These are phyloP conservation scores for Xerophyta viscosa DNA, from an alignment of 106 monocot species.

Conservation along the genomic window DNA sequence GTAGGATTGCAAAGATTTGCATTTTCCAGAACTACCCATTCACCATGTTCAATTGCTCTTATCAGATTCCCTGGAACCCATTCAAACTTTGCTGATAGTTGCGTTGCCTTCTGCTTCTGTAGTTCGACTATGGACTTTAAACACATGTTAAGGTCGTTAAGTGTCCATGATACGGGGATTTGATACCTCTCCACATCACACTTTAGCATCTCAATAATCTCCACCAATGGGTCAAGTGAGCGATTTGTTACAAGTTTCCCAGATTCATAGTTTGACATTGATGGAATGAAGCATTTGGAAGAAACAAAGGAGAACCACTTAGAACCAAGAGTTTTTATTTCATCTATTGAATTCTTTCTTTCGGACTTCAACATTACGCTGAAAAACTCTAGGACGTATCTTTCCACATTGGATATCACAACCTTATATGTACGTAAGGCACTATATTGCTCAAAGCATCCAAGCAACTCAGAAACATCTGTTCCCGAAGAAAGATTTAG, in stretches of 20 bases:
- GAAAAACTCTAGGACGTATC: constrained; percentile 73
- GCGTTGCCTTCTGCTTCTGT: constrained; percentile 23
- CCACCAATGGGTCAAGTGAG: constrained; percentile 39
- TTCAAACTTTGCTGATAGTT: constrained; percentile 63
- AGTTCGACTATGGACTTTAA: constrained; percentile 35
- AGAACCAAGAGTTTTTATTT: constrained; percentile 45
- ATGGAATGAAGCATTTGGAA: constrained; percentile 16
- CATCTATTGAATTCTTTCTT: constrained; percentile 41
- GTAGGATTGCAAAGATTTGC: constrained; percentile 98
- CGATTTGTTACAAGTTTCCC: constrained; percentile 1
- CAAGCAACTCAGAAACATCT: constrained; percentile 93
- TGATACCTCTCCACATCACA: constrained; percentile 41
- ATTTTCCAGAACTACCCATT: constrained; percentile 93
- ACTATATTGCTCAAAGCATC: constrained; percentile 95
- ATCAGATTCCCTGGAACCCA: constrained; percentile 78
- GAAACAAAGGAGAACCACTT: constrained; percentile 64
- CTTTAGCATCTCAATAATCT: constrained; percentile 64
- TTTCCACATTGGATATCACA: constrained; percentile 47
- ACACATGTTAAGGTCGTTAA: constrained; percentile 35
- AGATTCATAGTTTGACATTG: constrained; percentile 16
- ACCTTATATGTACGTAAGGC: constrained; percentile 38
- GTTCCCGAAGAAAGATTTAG: constrained; percentile 88
- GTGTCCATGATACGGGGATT: constrained; percentile 57
- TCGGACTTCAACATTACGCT: constrained; percentile 26
- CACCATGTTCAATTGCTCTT: constrained; percentile 79